Evolutionary conservation across 1,284 basidiomycete genomes (phyloP), one percentile per base, ranked within the genome.

Genomic region (Irpex lacteus): DNA sequence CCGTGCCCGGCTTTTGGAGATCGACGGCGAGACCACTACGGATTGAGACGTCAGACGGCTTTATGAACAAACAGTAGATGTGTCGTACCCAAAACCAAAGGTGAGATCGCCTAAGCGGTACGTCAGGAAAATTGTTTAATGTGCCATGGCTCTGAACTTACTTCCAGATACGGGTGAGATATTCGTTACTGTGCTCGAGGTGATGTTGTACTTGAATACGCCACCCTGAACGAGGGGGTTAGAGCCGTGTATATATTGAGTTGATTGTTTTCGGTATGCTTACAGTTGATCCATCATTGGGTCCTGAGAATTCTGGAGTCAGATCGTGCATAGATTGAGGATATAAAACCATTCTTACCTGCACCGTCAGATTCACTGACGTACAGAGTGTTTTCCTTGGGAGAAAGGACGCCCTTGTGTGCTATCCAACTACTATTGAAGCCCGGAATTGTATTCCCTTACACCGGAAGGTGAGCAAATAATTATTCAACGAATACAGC

Each of bases 331-430:
- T 6, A 11, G 15, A 18, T 40, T 34, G 19, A n/a, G 11, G 34
- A 36, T 60, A 55, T 15, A 11, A 44, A 21, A 36, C 7, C 18
- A n/a, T 18, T 49, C 64, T 26, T 62, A 68, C 67, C 80, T 4
- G 79, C 81, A 34, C 80, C 78, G 60, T 83, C 77, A 13, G 78
- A 78, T 65, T 85, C 87, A 1, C 84, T 83, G 37, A 89, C 76
- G 68, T 89, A 90, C 1, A 90, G 75, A 1, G 79, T 75, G 60
- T 82, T 81, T 66, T 89, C 86, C 1, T 78, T 70, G 1, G 83
- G 82, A 2, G 86, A 87, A 18, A 89, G 71, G 11, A 87, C 83
- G 69, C 87, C 87, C 69, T 87, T 88, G 73, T 90, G 88, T 2
- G 87, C 85, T 21, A 90, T 73, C 71, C 78, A 88, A 0, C 80